Conservation (phyloP, 371 early-diverging fungal genomes). For the Blastocladiella emersonii region DNA sequence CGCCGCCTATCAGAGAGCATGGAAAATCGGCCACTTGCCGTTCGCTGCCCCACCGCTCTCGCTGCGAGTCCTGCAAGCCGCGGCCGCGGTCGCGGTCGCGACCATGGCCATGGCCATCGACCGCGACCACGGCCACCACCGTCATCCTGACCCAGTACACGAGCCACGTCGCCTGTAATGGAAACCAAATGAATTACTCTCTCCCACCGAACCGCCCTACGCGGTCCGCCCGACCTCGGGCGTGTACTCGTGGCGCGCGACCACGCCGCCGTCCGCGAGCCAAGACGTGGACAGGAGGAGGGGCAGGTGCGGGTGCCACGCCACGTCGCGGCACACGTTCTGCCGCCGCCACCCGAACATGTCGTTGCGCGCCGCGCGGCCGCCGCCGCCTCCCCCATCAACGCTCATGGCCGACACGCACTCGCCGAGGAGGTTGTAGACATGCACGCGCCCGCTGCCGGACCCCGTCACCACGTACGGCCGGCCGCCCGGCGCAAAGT, state of each 20-base stretch:
- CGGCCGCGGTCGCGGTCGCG: too few relatives aligned
- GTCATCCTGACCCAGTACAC: too few relatives aligned
- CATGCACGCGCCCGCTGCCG: conserved; percentile 35
- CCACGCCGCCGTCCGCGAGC: not conserved
- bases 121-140: too few relatives aligned
- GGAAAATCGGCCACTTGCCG: too few relatives aligned
- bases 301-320: not conserved
- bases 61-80: too few relatives aligned
- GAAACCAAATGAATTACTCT: too few relatives aligned
- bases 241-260: not conserved
- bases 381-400: not conserved
- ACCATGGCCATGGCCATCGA: too few relatives aligned
- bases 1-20: too few relatives aligned
- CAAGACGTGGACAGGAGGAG: not conserved
- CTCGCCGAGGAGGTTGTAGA: conserved; percentile 11
- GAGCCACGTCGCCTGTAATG: too few relatives aligned
- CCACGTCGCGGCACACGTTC: not conserved
- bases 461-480: conserved; percentile 39
- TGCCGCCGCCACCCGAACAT: not conserved
- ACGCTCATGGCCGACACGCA: not conserved
- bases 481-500: conserved; percentile 36
- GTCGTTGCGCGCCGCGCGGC: not conserved
- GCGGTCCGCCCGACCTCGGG: too few relatives aligned
- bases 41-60: too few relatives aligned
- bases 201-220: not conserved